phyloP scores from a whole-genome alignment of 129 eudicot species.

The Flaveria bidentis region DNA sequence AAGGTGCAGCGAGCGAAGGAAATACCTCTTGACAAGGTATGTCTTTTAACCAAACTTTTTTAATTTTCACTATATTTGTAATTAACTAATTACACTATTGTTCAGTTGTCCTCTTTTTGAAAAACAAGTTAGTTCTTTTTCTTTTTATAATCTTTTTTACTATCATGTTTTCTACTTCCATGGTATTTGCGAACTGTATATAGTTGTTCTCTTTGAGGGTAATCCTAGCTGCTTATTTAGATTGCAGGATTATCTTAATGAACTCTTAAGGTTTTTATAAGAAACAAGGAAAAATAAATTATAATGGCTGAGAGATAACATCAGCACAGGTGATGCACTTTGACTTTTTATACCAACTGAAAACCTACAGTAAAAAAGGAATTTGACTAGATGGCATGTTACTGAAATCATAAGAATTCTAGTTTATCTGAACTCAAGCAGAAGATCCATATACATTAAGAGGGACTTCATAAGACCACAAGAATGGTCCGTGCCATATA shows the following conservation, averaged over 20 bases:
- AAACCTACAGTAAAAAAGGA: too few relatives aligned
- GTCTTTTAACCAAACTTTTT: not conserved
- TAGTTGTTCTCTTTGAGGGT: not conserved
- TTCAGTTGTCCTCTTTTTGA: not conserved
- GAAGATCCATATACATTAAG: too few relatives aligned
- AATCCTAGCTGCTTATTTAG: not conserved
- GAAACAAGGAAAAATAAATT: not conserved
- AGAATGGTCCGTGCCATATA: not conserved
- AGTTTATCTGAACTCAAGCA: too few relatives aligned
- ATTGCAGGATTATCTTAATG: not conserved
- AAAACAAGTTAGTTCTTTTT: not conserved
- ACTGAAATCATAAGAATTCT: too few relatives aligned
- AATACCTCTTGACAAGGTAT: constrained; percentile 68
- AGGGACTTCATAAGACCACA: not conserved
- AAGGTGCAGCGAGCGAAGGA: constrained; percentile 66
- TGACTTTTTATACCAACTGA: not conserved
- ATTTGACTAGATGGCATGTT: too few relatives aligned
- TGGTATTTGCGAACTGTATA: not conserved
- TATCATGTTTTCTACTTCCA: not conserved
- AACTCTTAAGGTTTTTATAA: not conserved
- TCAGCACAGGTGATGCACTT: not conserved
- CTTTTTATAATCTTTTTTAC: not conserved
- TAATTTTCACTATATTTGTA: not conserved
- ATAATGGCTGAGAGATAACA: not conserved
- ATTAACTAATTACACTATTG: not conserved